phyloP scores from a whole-genome alignment of 2,329 filamentous ascomycete species.

The Fusarium sp. region DNA sequence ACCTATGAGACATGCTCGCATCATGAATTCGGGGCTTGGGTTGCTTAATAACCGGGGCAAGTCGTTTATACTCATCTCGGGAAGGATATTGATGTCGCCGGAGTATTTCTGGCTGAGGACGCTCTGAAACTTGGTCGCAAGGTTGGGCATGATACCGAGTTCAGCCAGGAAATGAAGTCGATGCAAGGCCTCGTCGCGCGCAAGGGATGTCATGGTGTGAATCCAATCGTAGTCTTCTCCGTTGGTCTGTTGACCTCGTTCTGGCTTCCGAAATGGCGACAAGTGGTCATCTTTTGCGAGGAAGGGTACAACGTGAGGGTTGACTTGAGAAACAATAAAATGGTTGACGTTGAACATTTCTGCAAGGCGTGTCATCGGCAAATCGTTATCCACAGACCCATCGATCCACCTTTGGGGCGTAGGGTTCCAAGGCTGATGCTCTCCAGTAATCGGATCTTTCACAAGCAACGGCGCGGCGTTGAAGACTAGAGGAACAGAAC shows the following conservation, averaged over 20 bases:
- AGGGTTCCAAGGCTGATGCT: constrained; percentile 84
- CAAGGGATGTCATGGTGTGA: constrained; percentile 72
- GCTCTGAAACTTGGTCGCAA: constrained; percentile 79
- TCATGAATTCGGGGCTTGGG: constrained; percentile 86
- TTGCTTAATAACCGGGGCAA: constrained; percentile 82
- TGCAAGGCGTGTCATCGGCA: constrained; percentile 87
- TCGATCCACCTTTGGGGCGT: constrained; percentile 89
- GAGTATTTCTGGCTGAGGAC: constrained; percentile 91
- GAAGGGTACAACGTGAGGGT: constrained; percentile 91
- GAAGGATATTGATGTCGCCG: constrained; percentile 93
- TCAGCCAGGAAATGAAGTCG: constrained; percentile 83
- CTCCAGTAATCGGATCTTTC: constrained; percentile 83
- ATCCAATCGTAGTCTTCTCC: constrained; percentile 65
- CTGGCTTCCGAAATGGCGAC: constrained; percentile 46
- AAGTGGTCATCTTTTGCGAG: constrained; percentile 75
- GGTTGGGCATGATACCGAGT: constrained; percentile 79
- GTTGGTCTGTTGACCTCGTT: constrained; percentile 35
- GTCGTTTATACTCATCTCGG: constrained; percentile 77
- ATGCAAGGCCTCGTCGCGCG: constrained; percentile 82
- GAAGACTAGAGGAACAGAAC: constrained; percentile 89
- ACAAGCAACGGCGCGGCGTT: constrained; percentile 79
- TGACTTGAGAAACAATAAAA: constrained; percentile 97
- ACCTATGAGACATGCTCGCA: constrained; percentile 76
- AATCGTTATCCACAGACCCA: constrained; percentile 91
- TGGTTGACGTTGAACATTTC: constrained; percentile 99